A percentile compares a stretch with the other conserved stretches of the same genome.
These are phyloP conservation scores for Arthroderma sp. DNA, from an alignment of 2,329 filamentous ascomycete genomes.

Conservation along the genomic window DNA sequence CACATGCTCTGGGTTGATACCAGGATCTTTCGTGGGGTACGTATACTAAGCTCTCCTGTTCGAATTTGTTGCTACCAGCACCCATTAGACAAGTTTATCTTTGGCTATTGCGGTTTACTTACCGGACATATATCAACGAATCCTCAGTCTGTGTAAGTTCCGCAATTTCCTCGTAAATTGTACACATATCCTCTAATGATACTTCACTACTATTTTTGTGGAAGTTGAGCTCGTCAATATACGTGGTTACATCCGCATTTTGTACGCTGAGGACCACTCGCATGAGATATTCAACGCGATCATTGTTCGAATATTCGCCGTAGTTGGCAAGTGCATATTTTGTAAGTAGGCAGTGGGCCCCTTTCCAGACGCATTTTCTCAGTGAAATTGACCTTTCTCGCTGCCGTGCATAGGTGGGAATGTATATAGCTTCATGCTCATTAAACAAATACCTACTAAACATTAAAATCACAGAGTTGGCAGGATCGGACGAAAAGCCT, in stretches of 20 bases:
- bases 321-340: not conserved
- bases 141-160: not conserved
- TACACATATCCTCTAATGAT: not conserved
- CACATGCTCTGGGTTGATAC: not conserved
- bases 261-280: not conserved
- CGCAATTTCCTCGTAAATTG: not conserved
- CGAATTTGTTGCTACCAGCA: not conserved
- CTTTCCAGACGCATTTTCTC: constrained; percentile 1
- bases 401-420: not conserved
- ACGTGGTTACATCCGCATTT: not conserved
- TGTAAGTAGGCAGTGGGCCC: not conserved
- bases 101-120: not conserved
- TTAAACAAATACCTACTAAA: not conserved
- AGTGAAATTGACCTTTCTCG: not conserved
- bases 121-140: not conserved
- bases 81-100: not conserved
- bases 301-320: not conserved
- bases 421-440: not conserved
- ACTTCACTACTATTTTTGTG: not conserved
- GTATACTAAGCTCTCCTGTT: not conserved
- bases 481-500: too few species aligned
- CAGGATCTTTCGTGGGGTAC: not conserved
- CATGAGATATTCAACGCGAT: not conserved
- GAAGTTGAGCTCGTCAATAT: not conserved
- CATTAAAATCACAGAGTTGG: not conserved